phyloP scores from a whole-genome alignment of 2,329 filamentous ascomycete genomes.

The Massarina eburnea region DNA sequence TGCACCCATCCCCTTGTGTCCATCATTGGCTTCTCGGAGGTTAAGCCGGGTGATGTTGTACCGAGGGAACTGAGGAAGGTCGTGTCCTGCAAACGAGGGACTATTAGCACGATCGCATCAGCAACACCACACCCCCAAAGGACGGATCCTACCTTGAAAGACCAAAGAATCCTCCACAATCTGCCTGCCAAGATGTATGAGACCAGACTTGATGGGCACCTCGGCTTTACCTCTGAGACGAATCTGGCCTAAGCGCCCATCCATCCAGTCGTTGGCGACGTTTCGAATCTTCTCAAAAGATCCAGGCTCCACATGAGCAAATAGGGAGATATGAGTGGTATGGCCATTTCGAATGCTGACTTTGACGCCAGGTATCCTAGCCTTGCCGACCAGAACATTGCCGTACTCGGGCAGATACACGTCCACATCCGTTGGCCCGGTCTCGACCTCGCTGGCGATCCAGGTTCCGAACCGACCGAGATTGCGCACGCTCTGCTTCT shows the following conservation, averaged over 20 bases:
- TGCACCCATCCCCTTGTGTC: conserved; percentile 70
- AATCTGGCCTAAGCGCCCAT: conserved; percentile 72
- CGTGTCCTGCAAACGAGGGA: conserved; percentile 43
- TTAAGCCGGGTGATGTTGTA: conserved; percentile 82
- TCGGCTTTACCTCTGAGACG: conserved; percentile 72
- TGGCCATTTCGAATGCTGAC: conserved; percentile 78
- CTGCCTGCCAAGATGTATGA: conserved; percentile 78
- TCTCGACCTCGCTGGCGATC: conserved; percentile 76
- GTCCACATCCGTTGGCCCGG: conserved; percentile 68
- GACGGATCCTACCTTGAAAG: conserved; percentile 75
- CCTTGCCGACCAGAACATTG: conserved; percentile 75
- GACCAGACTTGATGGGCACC: conserved; percentile 74
- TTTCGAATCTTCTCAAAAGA: conserved; percentile 74
- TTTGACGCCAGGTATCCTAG: conserved; percentile 71
- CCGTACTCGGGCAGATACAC: conserved; percentile 84
- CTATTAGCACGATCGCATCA: conserved; percentile 47
- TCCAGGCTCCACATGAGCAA: conserved; percentile 75
- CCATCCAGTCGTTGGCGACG: conserved; percentile 86
- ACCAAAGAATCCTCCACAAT: conserved; percentile 71
- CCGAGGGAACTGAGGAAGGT: conserved; percentile 75
- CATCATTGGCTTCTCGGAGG: conserved; percentile 68
- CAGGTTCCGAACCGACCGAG: conserved; percentile 79
- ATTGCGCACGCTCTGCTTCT: conserved; percentile 69
- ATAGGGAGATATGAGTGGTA: conserved; percentile 74
- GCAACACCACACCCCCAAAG: conserved; percentile 38